Percentiles rank a stretch among this genome's conserved stretches.
These are phyloP conservation scores for Cryptosporidium sp. DNA, from an alignment of 169 alveolate genomes.

Conservation along the genomic window DNA sequence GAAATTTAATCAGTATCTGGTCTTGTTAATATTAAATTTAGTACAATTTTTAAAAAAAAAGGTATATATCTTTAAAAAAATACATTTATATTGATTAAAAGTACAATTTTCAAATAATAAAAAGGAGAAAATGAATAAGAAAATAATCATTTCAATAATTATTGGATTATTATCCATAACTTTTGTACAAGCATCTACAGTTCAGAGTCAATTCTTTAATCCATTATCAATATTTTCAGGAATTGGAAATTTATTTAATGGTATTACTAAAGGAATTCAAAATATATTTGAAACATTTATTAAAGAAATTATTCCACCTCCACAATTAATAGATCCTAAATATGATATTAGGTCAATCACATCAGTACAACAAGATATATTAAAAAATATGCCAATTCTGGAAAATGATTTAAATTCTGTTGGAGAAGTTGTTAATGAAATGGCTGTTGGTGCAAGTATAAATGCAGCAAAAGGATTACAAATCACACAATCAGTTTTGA, in stretches of 20 bases:
- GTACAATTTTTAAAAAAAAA: neutral
- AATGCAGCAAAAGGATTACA: conserved; percentile 74
- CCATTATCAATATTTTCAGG: conserved; percentile 63
- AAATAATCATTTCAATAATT: conserved; percentile 19
- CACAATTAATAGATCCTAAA: conserved; percentile 50
- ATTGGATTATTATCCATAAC: conserved; percentile 41
- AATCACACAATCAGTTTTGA: conserved; percentile 47
- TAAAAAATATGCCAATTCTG: conserved; percentile 29
- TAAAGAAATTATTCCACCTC: conserved; percentile 37
- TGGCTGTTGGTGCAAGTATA: conserved; percentile 75
- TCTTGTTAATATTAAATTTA: neutral
- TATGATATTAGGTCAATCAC: conserved; percentile 38
- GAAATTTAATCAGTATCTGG: neutral
- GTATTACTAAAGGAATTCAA: conserved; percentile 47
- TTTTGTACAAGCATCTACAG: conserved; percentile 42
- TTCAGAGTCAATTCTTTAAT: conserved; percentile 48
- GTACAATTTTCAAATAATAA: neutral
- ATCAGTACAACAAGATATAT: conserved; percentile 48
- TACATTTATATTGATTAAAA: neutral
- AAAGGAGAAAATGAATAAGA: conserved; percentile 21
- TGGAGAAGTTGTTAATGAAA: conserved; percentile 55
- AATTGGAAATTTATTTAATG: conserved; percentile 34
- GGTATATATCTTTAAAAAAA: neutral
- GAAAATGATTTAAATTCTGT: conserved; percentile 58
- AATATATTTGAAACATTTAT: conserved; percentile 46